Base-by-base conservation (phyloP, 371 early-diverging fungal genomes). In the Mortierella polycephala region DNA sequence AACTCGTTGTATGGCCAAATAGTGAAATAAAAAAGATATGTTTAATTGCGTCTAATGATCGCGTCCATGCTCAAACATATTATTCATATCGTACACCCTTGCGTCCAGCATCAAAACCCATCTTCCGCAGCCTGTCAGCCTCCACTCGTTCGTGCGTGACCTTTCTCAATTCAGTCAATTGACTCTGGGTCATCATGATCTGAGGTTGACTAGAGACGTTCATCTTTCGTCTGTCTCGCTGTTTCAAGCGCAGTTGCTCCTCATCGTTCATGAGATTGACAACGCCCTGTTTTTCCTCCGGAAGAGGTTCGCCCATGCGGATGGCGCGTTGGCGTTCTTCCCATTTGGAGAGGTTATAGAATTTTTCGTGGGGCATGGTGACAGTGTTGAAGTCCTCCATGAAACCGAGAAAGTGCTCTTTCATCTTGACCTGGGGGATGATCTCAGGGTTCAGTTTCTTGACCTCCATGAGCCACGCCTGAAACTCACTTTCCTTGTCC, bases 351-450 rank as follows among this genome's bases (percentile, higher is more conserved):
- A 91, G 56, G 52, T 89, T 72, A 74, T 91, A 92, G 54, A 85
- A 88, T 20, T 79, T 79, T 42, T 79, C 80, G 57, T 92, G 91
- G 10, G 93, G 90, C 83, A 93, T 88, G 0, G 90, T 91, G 13
- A 89, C 91, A 18, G 91, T 92, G 71, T 93, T 93, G 83, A 84
- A 93, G 67, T 92, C 93, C 67, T 93, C 93, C 87, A 91, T 89
- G 66, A 90, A 93, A 37, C 90, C 91, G 13, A 83, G 51, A 72
- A 92, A 92, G 62, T 88, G 70, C 42, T 89, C 85, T 67, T 91
- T 92, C 62, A 87, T 86, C 60, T 85, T 85, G 46, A 37, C 76
- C 18, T 87, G 85, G 14, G 83, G 82, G 13, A 91, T 58, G 4
- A 83, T 84, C 62, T 90, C 90, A 0, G 90, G 86, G 58, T 87